Base-by-base conservation (phyloP, 164 flowering plant species). In the Protea cynaroides region DNA sequence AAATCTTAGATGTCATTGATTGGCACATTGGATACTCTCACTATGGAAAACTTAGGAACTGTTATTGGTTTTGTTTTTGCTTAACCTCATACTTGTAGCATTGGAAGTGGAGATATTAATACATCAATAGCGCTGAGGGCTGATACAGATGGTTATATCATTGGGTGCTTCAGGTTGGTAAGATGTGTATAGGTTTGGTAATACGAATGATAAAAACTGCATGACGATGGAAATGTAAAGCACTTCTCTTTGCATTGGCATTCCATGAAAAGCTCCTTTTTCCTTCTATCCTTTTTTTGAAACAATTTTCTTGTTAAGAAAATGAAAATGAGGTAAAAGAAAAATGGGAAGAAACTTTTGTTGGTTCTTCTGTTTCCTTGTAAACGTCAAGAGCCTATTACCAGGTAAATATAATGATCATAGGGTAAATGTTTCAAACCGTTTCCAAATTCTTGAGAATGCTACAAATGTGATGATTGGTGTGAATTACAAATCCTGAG, bases 31-130 rank as follows among this genome's bases (percentile, higher is more conserved):
- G 25, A 19, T 65, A 57, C n/a, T 49, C 23, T 24, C 21, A 56
- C 47, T 25, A 13, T 40, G 46, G 46, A 49, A 49, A 18, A 15
- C 19, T 44, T 47, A 23, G 13, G 43, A 4, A 55, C 11, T 34
- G 46, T 38, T 62, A 29, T 58, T 58, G 34, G 36, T 23, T 22
- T 49, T 29, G 25, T 18, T 36, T 29, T 46, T 61, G 25, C 25
- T 43, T 15, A 8, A 44, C 9, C 25, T 67, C 47, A 14, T 22
- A 12, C 65, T 58, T 69, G 50, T 76, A 94, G 99, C 69, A 91
- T 95, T 47, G 97, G 99, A 15, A 91, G 99, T 83, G 96, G 99
- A 49, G 99, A 94, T 77, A 70, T 91, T 75, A 96, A 89, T 76
- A 94, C 90, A 0, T 89, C 97, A 56, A 85, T 80, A 51, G 86